Evolutionary conservation across 2,329 filamentous ascomycete genomes (phyloP).

Genomic region (Zymoseptoria crescenta): DNA sequence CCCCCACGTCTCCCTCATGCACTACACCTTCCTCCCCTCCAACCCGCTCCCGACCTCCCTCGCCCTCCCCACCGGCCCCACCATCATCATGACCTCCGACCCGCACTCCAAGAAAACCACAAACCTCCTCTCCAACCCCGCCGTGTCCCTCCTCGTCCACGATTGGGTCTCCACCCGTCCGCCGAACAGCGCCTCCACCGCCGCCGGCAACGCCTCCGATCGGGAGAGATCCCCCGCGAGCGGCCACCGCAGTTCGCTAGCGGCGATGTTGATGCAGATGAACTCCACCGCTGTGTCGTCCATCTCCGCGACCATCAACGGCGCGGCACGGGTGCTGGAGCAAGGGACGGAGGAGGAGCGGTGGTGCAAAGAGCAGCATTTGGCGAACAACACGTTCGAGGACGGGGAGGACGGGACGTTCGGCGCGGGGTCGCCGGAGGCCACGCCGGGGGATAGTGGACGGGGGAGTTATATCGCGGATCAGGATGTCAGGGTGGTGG

Average conservation of each 20-base stretch:
- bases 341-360: constrained; percentile 70
- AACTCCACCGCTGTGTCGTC: constrained; percentile 81
- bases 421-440: constrained; percentile 6
- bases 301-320: constrained; percentile 90
- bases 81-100: constrained; percentile 89
- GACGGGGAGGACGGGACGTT: constrained; percentile 19
- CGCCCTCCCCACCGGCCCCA: constrained; percentile 35
- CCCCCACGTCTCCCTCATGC: constrained; percentile 95
- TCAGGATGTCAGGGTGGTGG: constrained; percentile 77
- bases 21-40: constrained; percentile 86
- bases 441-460: constrained; percentile 31
- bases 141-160: constrained; percentile 89
- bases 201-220: constrained; percentile 30
- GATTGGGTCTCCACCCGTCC: constrained; percentile 95
- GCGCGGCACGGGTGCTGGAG: constrained; percentile 67
- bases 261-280: constrained; percentile 76
- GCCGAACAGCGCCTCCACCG: constrained; percentile 55
- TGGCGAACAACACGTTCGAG: constrained; percentile 73
- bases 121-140: constrained; percentile 76
- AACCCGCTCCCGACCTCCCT: constrained; percentile 29
- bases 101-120: constrained; percentile 69
- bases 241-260: constrained; percentile 62
- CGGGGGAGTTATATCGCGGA: constrained; percentile 65
- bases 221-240: constrained; percentile 56
- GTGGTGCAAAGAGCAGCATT: constrained; percentile 74